Evolutionary conservation across 2,329 filamentous ascomycete genomes (phyloP), one percentile per base, ranked within the genome.

Genomic region (Alternaria hordeiaustralica): DNA sequence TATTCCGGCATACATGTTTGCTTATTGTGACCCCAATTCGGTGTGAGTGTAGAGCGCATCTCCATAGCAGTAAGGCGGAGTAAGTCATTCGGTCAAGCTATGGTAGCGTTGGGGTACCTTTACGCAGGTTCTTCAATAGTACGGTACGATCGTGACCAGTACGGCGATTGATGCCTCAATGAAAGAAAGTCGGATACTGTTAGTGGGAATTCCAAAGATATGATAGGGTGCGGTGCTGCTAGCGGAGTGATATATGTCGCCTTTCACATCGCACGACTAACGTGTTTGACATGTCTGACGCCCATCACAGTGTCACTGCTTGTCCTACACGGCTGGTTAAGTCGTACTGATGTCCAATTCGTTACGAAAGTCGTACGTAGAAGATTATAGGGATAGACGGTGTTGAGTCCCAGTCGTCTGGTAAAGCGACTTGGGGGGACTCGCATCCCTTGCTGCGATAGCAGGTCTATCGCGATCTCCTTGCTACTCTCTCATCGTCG

Each of bases 211-310:
- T 36, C 10, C 23, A 13, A n/a, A 18, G 15, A 10, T 20, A 26
- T 53, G 25, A 50, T 51, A 55, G 46, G 56, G 41, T 30, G 33
- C 12, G 28, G 3, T 43, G 12, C 20, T 49, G 41, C 26, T n/a
- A 43, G n/a, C 18, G 12, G 18, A 21, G 54, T 61, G 26, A 55
- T 41, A 28, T 21, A n/a, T 5, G 12, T 45, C 7, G 6, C 43
- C n/a, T 44, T 28, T 46, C 53, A 30, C 21, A 47, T 63, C 46
- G 33, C 36, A 30, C 36, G 13, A 45, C 58, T 50, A 68, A 66
- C 66, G 61, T 64, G 56, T 58, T 61, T 61, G 61, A 56, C 49
- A 59, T 30, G 10, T 54, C 20, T 61, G 58, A 57, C 36, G 45
- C 7, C 23, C 30, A 47, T 50, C 55, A 51, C 43, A 13, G 50